Evolutionary conservation across 176 grass and related monocot genomes (phyloP).

Genomic region (Pharus latifolius): DNA sequence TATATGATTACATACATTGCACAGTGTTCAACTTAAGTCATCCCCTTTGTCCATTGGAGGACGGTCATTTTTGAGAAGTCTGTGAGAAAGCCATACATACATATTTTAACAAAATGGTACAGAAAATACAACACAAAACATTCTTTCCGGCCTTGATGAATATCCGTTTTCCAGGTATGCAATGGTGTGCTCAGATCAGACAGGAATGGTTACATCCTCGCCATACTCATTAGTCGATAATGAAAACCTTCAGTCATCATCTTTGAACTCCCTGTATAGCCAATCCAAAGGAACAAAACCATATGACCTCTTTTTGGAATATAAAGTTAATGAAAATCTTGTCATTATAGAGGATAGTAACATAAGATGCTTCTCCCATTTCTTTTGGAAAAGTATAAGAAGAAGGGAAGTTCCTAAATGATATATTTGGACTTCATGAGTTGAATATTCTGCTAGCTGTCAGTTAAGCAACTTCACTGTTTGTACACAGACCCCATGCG

Average conservation of each 20-base stretch:
- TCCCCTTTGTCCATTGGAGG: not conserved
- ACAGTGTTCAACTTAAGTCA: not conserved
- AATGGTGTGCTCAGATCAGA: not conserved
- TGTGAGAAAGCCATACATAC: not conserved
- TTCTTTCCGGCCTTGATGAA: slow-evolving; percentile 1
- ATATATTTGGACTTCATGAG: not conserved
- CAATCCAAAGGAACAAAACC: not conserved
- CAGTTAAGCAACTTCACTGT: not conserved
- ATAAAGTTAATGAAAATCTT: not conserved
- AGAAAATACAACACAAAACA: slow-evolving; percentile 22
- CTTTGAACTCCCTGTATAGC: slow-evolving; percentile 67
- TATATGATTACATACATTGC: not conserved
- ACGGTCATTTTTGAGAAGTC: not conserved
- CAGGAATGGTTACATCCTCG: not conserved
- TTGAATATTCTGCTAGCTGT: not conserved
- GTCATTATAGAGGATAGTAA: not conserved
- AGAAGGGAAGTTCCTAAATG: not conserved
- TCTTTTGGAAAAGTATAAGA: not conserved
- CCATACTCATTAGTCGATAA: not conserved
- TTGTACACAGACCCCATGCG: not conserved
- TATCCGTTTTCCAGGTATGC: not conserved
- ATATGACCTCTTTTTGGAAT: not conserved
- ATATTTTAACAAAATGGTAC: slow-evolving; percentile 24
- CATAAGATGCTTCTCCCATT: not conserved
- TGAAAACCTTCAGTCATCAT: slow-evolving; percentile 45